Percentiles rank a stretch among this genome's conserved stretches.
Conservation (phyloP, 768 basidiomycete genomes). For the Russula olivacea region DNA sequence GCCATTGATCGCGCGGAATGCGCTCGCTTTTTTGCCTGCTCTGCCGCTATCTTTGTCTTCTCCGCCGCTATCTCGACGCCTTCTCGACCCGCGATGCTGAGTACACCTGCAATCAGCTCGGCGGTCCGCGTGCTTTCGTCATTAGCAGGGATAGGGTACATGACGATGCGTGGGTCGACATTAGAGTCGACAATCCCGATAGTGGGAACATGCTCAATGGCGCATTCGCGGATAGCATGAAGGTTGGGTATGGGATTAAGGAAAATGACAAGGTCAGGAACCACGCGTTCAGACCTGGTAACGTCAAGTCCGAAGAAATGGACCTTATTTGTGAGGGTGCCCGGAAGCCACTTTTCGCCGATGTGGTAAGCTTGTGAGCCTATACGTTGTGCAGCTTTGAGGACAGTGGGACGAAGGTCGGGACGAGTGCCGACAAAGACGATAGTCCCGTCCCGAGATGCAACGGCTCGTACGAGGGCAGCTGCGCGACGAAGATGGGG, state of each 20-base stretch:
- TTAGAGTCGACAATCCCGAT: conserved; percentile 94
- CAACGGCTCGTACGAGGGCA: conserved; percentile 76
- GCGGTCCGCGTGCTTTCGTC: conserved; percentile 89
- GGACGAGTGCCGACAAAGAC: conserved; percentile 87
- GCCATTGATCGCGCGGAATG: conserved; percentile 9
- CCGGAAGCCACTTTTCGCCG: conserved; percentile 87
- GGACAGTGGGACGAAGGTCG: conserved; percentile 67
- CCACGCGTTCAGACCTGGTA: conserved; percentile 47
- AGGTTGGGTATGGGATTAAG: conserved; percentile 85
- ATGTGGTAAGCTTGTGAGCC: conserved; percentile 80
- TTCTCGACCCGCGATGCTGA: conserved; percentile 83
- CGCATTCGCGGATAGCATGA: conserved; percentile 87
- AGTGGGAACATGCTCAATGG: conserved; percentile 83
- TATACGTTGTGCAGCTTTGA: conserved; percentile 73
- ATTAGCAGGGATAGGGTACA: conserved; percentile 98
- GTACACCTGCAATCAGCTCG: conserved; percentile 82
- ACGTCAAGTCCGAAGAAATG: conserved; percentile 62
- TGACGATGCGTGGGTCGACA: conserved; percentile 91
- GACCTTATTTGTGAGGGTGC: conserved; percentile 85
- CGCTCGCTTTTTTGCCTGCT: conserved; percentile 27
- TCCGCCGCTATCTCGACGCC: conserved; percentile 47
- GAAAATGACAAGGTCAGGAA: conserved; percentile 86
- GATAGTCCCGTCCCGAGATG: conserved; percentile 74
- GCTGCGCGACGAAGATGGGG: conserved; percentile 89
- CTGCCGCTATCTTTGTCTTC: conserved; percentile 35